Evolutionary conservation across 805 yeast species (phyloP).

Genomic region (Priceomyces melissophilus): DNA sequence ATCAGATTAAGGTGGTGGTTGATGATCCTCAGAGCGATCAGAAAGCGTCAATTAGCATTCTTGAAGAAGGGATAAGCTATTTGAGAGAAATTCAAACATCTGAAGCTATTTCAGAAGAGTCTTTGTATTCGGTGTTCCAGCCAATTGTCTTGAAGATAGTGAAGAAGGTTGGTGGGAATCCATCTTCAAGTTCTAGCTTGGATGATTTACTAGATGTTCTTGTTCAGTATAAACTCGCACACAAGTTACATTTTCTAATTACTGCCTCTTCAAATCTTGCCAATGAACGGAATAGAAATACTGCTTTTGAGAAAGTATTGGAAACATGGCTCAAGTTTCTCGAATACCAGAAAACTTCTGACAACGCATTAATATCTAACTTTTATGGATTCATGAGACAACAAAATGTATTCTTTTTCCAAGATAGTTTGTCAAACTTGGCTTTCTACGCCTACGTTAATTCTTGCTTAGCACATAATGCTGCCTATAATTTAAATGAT

Average conservation of each 20-base stretch:
- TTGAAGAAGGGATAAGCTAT: constrained; percentile 39
- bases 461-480: constrained; percentile 22
- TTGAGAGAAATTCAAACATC: constrained; percentile 34
- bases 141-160: constrained; percentile 21
- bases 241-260: constrained; percentile 27
- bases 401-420: constrained; percentile 3
- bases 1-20: constrained; percentile 27
- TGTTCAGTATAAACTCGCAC: constrained; percentile 28
- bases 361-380: constrained; percentile 5
- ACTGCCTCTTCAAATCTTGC: constrained; percentile 17
- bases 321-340: constrained; percentile 31
- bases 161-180: constrained; percentile 13
- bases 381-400: constrained; percentile 7
- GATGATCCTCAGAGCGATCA: constrained; percentile 15
- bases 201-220: constrained; percentile 26
- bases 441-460: constrained; percentile 34
- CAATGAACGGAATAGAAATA: constrained; percentile 10
- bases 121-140: constrained; percentile 25
- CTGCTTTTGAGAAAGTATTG: constrained; percentile 22
- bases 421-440: constrained; percentile 16
- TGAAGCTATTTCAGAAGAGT: constrained; percentile 27
- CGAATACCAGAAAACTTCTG: constrained; percentile 19
- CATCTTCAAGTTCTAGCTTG: constrained; percentile 10
- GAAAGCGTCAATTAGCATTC: constrained; percentile 31
- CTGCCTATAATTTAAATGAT: constrained; percentile 20